Evolutionary conservation across 2,329 filamentous ascomycete genomes (phyloP).

Genomic region (Pseudocercospora musae): DNA sequence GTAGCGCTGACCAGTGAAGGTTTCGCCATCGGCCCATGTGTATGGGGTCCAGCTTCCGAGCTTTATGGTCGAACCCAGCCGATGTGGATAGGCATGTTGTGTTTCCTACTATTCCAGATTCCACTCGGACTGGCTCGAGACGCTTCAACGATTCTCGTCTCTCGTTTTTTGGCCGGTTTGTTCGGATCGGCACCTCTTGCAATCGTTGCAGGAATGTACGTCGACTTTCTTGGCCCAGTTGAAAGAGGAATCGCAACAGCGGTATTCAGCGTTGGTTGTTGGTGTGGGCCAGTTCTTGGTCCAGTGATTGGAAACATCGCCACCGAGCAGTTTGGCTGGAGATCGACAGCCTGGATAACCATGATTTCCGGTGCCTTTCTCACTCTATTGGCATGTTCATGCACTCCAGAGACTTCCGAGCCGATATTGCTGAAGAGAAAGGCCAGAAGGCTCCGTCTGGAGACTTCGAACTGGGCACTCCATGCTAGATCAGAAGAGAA

Average conservation of each 20-base stretch:
- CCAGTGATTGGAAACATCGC: conserved; percentile 19
- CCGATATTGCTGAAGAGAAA: conserved; percentile 60
- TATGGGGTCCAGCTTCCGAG: conserved; percentile 48
- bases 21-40: conserved; percentile 2
- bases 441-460: conserved; percentile 56
- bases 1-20: not conserved
- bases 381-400: conserved; percentile 40
- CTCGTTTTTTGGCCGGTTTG: conserved; percentile 51
- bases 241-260: conserved; percentile 5
- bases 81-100: conserved; percentile 48
- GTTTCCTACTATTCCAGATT: conserved; percentile 54
- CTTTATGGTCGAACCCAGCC: conserved; percentile 50
- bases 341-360: conserved; percentile 22
- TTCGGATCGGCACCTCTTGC: conserved; percentile 49
- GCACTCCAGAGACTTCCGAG: conserved; percentile 35
- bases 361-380: conserved; percentile 42
- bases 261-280: conserved; percentile 5
- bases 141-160: conserved; percentile 51
- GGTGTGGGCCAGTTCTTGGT: conserved; percentile 7
- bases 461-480: conserved; percentile 65
- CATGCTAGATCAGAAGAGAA: conserved; percentile 66
- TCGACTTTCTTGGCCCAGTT: conserved; percentile 41
- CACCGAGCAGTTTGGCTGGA: conserved; percentile 18
- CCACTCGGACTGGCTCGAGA: conserved; percentile 53
- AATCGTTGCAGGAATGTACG: conserved; percentile 47